Conservation (phyloP, 345 rosid species). For the Draba incana region DNA sequence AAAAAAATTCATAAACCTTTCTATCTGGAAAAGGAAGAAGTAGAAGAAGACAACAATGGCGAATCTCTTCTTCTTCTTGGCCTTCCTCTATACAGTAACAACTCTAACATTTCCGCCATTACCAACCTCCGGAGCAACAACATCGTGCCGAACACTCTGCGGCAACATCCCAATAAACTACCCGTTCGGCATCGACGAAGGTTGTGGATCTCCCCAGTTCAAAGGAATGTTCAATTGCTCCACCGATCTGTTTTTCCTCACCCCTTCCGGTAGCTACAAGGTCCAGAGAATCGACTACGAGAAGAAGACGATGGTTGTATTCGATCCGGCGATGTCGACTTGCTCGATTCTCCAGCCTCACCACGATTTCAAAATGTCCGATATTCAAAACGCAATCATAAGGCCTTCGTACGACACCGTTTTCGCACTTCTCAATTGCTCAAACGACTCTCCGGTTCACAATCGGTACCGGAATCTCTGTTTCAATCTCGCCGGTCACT, state of each 20-base stretch:
- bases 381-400: constrained; percentile 63
- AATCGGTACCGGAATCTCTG: constrained; percentile 83
- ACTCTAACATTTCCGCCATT: constrained; percentile 20
- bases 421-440: constrained; percentile 82
- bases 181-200: constrained; percentile 85
- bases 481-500: constrained; percentile 69
- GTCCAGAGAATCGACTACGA: constrained; percentile 78
- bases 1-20: not conserved
- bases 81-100: constrained; percentile 32
- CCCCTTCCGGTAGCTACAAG: constrained; percentile 84
- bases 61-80: constrained; percentile 27
- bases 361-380: constrained; percentile 77
- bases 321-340: constrained; percentile 94
- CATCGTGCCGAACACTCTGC: constrained; percentile 63
- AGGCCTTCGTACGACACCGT: constrained; percentile 86
- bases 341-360: constrained; percentile 96
- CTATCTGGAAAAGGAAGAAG: not conserved
- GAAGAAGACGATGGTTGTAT: constrained; percentile 55
- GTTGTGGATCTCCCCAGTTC: constrained; percentile 88
- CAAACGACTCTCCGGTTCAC: constrained; percentile 76
- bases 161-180: constrained; percentile 67
- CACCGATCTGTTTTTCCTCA: constrained; percentile 63
- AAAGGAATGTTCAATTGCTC: constrained; percentile 74
- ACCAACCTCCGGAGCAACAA: constrained; percentile 30
- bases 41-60: constrained; percentile 20